phyloP scores from a whole-genome alignment of 495 filamentous ascomycete species.

The Podospora sp. region DNA sequence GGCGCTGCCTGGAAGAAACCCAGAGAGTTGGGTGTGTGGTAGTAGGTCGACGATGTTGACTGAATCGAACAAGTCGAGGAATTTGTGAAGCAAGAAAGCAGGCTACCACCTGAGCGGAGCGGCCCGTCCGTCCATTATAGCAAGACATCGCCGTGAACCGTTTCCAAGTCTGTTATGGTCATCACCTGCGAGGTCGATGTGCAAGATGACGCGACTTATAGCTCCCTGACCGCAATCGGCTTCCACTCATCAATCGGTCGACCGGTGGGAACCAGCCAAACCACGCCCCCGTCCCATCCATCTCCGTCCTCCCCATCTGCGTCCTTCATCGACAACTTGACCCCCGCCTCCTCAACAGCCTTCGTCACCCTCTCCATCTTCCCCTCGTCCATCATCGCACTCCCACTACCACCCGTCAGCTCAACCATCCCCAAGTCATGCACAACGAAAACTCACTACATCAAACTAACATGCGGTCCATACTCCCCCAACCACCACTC shows the following conservation, averaged over 20 bases:
- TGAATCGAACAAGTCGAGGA: too few relatives aligned
- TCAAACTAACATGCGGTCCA: constrained; percentile 38
- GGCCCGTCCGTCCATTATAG: too few relatives aligned
- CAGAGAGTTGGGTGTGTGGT: too few relatives aligned
- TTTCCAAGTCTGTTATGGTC: too few relatives aligned
- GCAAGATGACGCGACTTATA: constrained; percentile 12
- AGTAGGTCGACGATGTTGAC: too few relatives aligned
- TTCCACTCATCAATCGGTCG: constrained; percentile 34
- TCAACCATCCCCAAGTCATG: background rate
- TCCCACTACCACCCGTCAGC: constrained; percentile 25
- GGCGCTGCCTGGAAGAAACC: too few relatives aligned
- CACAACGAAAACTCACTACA: constrained; percentile 32
- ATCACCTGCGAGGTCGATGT: too few relatives aligned
- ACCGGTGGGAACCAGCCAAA: constrained; percentile 39
- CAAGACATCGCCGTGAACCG: too few relatives aligned
- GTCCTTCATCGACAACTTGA: constrained; percentile 18
- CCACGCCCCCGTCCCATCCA: constrained; percentile 35
- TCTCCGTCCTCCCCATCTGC: background rate
- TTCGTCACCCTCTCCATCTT: constrained; percentile 23
- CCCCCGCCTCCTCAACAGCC: constrained; percentile 29
- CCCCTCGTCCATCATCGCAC: constrained; percentile 25
- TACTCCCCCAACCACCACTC: constrained; percentile 28
- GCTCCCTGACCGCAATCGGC: constrained; percentile 32
- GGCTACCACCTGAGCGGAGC: too few relatives aligned
- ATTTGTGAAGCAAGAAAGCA: too few relatives aligned